Conservation (phyloP, 495 filamentous ascomycete genomes). For the Penicillium waksmanii region DNA sequence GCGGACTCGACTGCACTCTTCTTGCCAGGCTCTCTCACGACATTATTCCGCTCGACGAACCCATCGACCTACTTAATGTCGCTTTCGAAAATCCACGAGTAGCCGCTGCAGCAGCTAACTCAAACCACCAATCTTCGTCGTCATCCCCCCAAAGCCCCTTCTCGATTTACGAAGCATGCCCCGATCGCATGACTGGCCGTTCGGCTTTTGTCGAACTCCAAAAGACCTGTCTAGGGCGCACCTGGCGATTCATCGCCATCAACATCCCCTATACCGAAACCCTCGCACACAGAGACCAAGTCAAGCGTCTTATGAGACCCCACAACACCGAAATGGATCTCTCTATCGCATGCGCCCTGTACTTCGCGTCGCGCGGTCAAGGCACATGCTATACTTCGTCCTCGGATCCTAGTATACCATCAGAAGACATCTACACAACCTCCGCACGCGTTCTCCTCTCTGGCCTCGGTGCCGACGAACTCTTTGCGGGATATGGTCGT, state of each 20-base stretch:
- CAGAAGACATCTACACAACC: conserved; percentile 58
- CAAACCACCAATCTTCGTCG: conserved; percentile 11
- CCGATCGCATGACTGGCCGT: conserved; percentile 85
- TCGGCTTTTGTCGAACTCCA: conserved; percentile 74
- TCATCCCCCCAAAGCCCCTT: conserved; percentile 17
- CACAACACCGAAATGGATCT: conserved; percentile 99
- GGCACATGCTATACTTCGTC: conserved; percentile 43
- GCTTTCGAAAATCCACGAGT: conserved; percentile 93
- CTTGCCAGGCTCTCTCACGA: conserved; percentile 85
- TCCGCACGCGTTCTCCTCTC: conserved; percentile 84
- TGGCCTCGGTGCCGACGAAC: conserved; percentile 92
- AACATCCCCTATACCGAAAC: conserved; percentile 83
- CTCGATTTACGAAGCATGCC: conserved; percentile 76
- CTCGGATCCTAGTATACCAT: not conserved
- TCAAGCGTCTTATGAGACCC: conserved; percentile 80
- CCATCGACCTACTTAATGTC: conserved; percentile 90
- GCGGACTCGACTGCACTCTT: conserved; percentile 89
- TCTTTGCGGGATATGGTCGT: conserved; percentile 90
- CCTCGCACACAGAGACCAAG: conserved; percentile 63
- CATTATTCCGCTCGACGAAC: conserved; percentile 64
- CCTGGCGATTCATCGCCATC: conserved; percentile 81
- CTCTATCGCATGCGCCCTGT: conserved; percentile 90
- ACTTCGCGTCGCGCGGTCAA: conserved; percentile 84
- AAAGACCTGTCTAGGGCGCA: conserved; percentile 68
- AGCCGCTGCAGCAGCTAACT: conserved; percentile 46